Percentiles rank a stretch among this genome's conserved stretches.
Evolutionary conservation across 495 filamentous ascomycete genomes (phyloP).

Genomic region (Penicillium taxi): DNA sequence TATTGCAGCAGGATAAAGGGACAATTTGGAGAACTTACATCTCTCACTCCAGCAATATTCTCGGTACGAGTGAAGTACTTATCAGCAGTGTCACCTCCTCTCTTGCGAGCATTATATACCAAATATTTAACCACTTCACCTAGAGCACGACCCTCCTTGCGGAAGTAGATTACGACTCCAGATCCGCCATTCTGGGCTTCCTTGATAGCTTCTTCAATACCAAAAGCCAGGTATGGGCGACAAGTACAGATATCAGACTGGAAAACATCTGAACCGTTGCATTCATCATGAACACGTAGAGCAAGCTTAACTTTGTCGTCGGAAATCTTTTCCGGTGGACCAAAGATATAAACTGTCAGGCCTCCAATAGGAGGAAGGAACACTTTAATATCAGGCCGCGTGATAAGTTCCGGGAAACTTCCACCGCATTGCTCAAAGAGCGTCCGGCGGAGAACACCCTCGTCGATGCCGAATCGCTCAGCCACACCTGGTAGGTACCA

Average conservation of each 20-base stretch:
- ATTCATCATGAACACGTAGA: conserved; percentile 92
- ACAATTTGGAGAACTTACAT: conserved; percentile 19
- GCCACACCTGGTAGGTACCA: conserved; percentile 97
- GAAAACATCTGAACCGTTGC: conserved; percentile 97
- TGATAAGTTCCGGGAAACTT: conserved; percentile 87
- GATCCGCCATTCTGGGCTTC: conserved; percentile 92
- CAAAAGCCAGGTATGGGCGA: conserved; percentile 92
- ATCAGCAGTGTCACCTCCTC: conserved; percentile 79
- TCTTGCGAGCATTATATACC: conserved; percentile 86
- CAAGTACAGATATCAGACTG: conserved; percentile 98
- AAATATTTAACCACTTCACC: conserved; percentile 98
- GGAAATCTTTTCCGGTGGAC: conserved; percentile 85
- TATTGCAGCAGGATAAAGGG: background rate
- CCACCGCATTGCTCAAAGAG: conserved; percentile 95
- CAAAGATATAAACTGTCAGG: conserved; percentile 94
- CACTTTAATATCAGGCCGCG: conserved; percentile 85
- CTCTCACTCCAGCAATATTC: conserved; percentile 91
- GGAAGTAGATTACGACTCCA: conserved; percentile 98
- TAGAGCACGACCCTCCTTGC: conserved; percentile 89
- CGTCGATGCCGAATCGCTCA: conserved; percentile 90
- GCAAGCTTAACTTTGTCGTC: conserved; percentile 78
- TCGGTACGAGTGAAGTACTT: conserved; percentile 98
- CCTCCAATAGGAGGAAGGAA: conserved; percentile 96
- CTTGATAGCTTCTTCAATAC: conserved; percentile 92
- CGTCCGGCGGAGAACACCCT: conserved; percentile 73